Base-by-base conservation (phyloP, 2,329 filamentous ascomycete genomes). In the Pseudocercospora crystallina region DNA sequence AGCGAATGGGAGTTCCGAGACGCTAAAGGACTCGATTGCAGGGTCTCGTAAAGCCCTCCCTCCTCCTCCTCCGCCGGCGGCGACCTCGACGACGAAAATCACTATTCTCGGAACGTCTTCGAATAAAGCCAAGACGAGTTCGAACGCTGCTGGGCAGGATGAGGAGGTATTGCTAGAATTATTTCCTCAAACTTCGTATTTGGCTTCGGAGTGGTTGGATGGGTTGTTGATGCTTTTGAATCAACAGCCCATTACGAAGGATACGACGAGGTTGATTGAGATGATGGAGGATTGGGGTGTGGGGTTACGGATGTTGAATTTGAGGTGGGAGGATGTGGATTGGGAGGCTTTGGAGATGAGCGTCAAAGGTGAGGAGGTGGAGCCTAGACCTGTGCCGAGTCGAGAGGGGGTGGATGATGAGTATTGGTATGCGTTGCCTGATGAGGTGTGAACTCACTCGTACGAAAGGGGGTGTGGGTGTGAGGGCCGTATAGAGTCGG, bases 181-280 rank as follows among this genome's bases (percentile, higher is more conserved):
- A 45, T 85, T 90, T 69, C 91, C 92, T 5, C 76, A 84, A 52
- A 88, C 84, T 51, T 87, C 94, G 66, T 89, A 84, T 58, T 75
- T 94, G 41, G 94, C 94, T 8, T 95, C 90, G 0, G 94, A 99
- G 72, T 99, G 94, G 94, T 79, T 99, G 5, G 94, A 99, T 68
- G 94, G 94, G 1, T 74, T 99, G 58, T 79, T 97, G 49, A 95
- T 99, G 90, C 78, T 99, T 47, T 79, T 99, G 17, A 90, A 95
- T 66, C 94, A 99, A 71, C 84, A 91, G 52, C 94, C 94, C 14
- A 96, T 99, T 67, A 99, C 94, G n/a, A 83, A 90, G 2, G 92
- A 97, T 73, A 97, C 94, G 32, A 92, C 87, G 67, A 95, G 94
- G 70, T 75, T 97, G 55, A 86, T 96, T 47, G 84, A 85, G 48